Conservation (phyloP, 108 stramenopile genomes). For the Mayamaea pseudoterrestris region DNA sequence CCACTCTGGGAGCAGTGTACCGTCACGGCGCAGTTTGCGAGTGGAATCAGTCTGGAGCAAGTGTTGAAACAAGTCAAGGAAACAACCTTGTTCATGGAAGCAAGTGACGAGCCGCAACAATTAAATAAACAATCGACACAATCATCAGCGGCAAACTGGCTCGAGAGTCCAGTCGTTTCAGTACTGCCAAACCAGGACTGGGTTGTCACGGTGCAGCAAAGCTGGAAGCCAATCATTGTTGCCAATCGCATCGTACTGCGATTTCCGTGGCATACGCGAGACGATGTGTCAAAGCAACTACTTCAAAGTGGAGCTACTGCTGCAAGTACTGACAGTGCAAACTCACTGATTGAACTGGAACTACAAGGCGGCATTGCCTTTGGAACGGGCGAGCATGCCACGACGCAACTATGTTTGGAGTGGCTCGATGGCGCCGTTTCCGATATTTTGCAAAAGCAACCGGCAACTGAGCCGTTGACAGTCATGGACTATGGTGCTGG, state of each 20-base stretch:
- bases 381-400: conserved; percentile 83
- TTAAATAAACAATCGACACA: too few species aligned
- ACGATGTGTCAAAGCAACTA: background rate
- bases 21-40: conserved; percentile 66
- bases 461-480: conserved; percentile 2
- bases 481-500: conserved; percentile 74
- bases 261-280: conserved; percentile 5
- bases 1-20: conserved; percentile 61
- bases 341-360: conserved; percentile 27
- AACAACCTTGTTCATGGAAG: conserved; percentile 23
- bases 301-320: too few species aligned
- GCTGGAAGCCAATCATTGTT: conserved; percentile 65
- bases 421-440: conserved; percentile 21
- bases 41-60: conserved; percentile 27
- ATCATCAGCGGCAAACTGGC: background rate
- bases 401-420: conserved; percentile 63
- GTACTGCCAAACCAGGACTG: conserved; percentile 61
- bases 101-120: conserved; percentile 1
- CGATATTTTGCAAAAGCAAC: conserved; percentile 5
- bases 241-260: conserved; percentile 23
- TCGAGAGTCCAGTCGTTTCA: too few species aligned
- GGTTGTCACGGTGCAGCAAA: conserved; percentile 62
- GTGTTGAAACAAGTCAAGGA: conserved; percentile 40
- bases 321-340: conserved; percentile 5
- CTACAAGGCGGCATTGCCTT: conserved; percentile 76